Evolutionary conservation across 2,329 filamentous ascomycete species (phyloP).

Genomic region (Cryphonectria carpinicola): DNA sequence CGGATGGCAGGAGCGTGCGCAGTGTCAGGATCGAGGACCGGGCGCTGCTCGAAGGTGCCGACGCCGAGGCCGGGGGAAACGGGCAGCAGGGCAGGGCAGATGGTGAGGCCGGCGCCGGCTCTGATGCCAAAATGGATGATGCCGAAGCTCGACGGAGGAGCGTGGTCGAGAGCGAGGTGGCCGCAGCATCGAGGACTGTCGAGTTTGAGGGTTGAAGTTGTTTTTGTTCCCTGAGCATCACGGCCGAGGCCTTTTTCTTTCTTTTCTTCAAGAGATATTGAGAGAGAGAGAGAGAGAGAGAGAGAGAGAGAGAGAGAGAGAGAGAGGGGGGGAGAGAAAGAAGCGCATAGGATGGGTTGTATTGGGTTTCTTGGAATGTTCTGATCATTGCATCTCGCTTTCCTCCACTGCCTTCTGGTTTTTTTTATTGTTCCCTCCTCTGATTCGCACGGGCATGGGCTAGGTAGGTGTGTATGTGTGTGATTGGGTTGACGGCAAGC

Average conservation of each 20-base stretch:
- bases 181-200: conserved; percentile 45
- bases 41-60: conserved; percentile 74
- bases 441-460: background rate
- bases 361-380: background rate
- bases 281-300: background rate
- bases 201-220: conserved; percentile 50
- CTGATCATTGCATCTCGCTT: background rate
- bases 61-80: conserved; percentile 64
- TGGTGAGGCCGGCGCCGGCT: conserved; percentile 31
- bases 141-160: conserved; percentile 27
- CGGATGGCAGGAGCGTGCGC: conserved; percentile 65
- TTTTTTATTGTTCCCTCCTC: background rate
- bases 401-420: background rate
- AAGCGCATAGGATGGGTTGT: background rate
- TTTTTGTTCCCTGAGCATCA: background rate
- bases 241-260: no score
- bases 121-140: conserved; percentile 29
- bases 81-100: conserved; percentile 35
- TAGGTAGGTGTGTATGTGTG: background rate
- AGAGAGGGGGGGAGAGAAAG: background rate
- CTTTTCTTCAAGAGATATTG: background rate
- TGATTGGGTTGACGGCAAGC: background rate
- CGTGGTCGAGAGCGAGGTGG: conserved; percentile 26
- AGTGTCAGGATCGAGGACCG: conserved; percentile 69
- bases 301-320: background rate